phyloP scores from a whole-genome alignment of 2,329 filamentous ascomycete species.

The Ciborinia camelliae region DNA sequence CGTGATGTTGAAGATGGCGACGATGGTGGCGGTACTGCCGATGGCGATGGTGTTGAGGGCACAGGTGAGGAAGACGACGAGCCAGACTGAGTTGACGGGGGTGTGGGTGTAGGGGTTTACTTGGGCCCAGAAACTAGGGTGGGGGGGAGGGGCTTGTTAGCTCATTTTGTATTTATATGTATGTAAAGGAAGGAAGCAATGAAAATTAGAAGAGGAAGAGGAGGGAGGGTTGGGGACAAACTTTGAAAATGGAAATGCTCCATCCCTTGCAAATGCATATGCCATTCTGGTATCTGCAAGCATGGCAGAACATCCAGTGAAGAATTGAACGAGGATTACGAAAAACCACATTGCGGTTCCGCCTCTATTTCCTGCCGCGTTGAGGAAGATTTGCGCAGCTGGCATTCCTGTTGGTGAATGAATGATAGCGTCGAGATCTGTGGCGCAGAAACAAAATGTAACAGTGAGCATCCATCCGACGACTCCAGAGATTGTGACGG shows the following conservation, averaged over 20 bases:
- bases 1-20: constrained; percentile 51
- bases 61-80: constrained; percentile 56
- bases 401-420: constrained; percentile 57
- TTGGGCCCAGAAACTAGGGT: constrained; percentile 47
- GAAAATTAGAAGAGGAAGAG: too few relatives aligned
- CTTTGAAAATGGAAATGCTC: constrained; percentile 58
- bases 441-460: constrained; percentile 61
- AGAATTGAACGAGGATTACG: constrained; percentile 61
- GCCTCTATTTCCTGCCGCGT: constrained; percentile 55
- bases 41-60: constrained; percentile 51
- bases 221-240: constrained; percentile 30
- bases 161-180: too few relatives aligned
- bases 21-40: constrained; percentile 49
- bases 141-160: not conserved
- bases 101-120: constrained; percentile 54
- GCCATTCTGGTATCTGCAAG: constrained; percentile 61
- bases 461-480: constrained; percentile 61
- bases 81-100: constrained; percentile 61
- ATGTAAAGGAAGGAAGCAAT: too few relatives aligned
- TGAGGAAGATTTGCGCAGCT: constrained; percentile 57
- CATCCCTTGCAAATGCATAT: constrained; percentile 58
- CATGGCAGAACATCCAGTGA: constrained; percentile 61
- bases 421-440: constrained; percentile 54
- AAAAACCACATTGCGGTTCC: constrained; percentile 60
- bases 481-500: constrained; percentile 56